Evolutionary conservation across 441 rosid species (phyloP), one percentile per base, ranked within the genome.

Genomic region (Francoa sonchifolia): DNA sequence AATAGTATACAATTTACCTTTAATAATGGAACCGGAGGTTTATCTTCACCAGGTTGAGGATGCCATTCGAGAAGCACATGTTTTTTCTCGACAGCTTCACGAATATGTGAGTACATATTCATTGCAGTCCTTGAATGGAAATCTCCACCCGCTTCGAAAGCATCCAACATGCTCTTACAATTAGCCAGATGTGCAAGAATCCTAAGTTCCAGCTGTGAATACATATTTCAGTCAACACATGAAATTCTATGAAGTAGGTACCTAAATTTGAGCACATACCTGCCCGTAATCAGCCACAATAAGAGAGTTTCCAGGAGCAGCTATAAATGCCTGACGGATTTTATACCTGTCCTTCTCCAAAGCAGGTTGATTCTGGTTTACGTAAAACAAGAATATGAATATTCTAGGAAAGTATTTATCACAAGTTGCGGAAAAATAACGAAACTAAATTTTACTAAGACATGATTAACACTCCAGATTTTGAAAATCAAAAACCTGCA

Each of bases 281-380:
- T 90, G 99, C 30, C 96, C 96, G 57, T 90, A 90, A 66, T 90
- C 99, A 43, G 98, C 96, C 52, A 90, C 98, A 27, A 90, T 71
- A 34, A 90, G 95, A 19, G 95, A 82, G 61, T 80, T 86, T 62
- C 90, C 95, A 9, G 95, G 96, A 43, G 79, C 72, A 50, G 99
- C 93, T 54, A 86, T 48, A 54, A 90, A 90, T 57, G 99, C 95
- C 62, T 80, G 85, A 47, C 96, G 87, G 54, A 90, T 90, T 73
- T 90, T 90, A 62, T 90, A 90, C 44, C 98, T 74, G 54, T 90
- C 98, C 75, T 90, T 90, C 79, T 90, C 98, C 72, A 85, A 57
- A 29, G 98, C 96, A 53, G 98, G 98, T 43, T 90, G 98, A 58
- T 90, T 90, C 98, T 90, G 73, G 20, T 57, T 19, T 20, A 39